Evolutionary conservation across 441 rosid species (phyloP), one percentile per base, ranked within the genome.

Genomic region (Pelargonium cotyledonis): DNA sequence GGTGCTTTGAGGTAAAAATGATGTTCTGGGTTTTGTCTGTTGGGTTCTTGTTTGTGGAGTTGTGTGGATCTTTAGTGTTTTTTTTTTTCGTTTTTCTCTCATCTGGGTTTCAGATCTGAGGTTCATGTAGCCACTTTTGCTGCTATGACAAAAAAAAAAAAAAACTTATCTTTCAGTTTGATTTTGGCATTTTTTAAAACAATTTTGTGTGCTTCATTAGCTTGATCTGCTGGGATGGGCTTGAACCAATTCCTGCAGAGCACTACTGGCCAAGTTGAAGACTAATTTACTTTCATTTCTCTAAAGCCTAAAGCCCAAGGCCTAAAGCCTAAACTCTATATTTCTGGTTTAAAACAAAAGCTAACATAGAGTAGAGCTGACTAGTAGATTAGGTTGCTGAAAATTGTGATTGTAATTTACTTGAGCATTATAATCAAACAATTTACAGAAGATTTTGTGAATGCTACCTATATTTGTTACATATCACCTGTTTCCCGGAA

Each of bases 1-100:
- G 44, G 31, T 75, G 51, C 41, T 74, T 57, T 38, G 49, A 44
- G 29, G 63, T 40, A 19, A 11, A 47, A 5, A 58, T 67, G 68
- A 67, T 74, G 82, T 78, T 77, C 81, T 77, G 82, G 78, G 76
- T 49, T 81, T 71, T 70, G 60, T 69, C 75, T 8, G 49, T 73
- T 72, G 74, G 29, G 49, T 69, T 44, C 44, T 9, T 68, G 74
- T 66, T 66, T 68, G 58, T 51, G 58, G 58, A 51, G 18, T 51
- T 55, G 61, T 67, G 75, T 77, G 75, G 80, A 84, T 82, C 83
- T 66, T 77, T 70, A 40, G 44, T 67, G 41, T 21, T 21, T 21
- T 66, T 21, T 21, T 21, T 66, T 66, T 58, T 23, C 66, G 0
- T 70, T 18, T 73, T 68, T 63, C 14, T 74, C 38, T 55, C 70